Conservation (phyloP, 2,329 filamentous ascomycete genomes). For the Penicillium sclerotiorum region DNA sequence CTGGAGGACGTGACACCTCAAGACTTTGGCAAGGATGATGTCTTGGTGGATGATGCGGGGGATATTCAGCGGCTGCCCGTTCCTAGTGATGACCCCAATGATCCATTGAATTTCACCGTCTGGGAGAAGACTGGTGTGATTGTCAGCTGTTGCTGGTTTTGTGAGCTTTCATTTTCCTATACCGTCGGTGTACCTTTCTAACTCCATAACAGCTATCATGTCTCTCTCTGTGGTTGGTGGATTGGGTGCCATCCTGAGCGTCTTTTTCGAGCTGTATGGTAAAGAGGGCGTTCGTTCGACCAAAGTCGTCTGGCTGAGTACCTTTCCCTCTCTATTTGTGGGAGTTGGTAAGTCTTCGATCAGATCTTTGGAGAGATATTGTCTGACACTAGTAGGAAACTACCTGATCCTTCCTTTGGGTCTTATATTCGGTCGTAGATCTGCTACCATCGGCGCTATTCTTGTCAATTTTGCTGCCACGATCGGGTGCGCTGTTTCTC, state of each 20-base stretch:
- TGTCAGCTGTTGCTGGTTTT: conserved; percentile 33
- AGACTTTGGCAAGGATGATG: background rate
- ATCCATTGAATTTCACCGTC: conserved; percentile 26
- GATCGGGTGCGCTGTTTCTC: conserved; percentile 37
- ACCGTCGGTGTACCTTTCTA: background rate
- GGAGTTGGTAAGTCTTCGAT: conserved; percentile 34
- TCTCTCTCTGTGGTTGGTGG: conserved; percentile 30
- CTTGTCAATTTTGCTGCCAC: conserved; percentile 36
- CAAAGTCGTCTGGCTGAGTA: conserved; percentile 39
- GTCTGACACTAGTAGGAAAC: conserved; percentile 21
- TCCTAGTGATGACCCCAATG: conserved; percentile 29
- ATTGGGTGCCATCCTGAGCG: conserved; percentile 35
- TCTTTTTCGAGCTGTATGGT: conserved; percentile 37
- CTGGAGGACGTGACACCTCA: conserved; percentile 17
- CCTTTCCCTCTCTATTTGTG: conserved; percentile 44
- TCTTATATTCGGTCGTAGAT: conserved; percentile 43
- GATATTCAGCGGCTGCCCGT: conserved; percentile 25
- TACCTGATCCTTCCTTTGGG: conserved; percentile 45
- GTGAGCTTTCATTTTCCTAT: conserved; percentile 4
- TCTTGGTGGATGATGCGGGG: conserved; percentile 23
- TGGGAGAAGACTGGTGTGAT: conserved; percentile 30
- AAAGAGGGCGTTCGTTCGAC: conserved; percentile 27
- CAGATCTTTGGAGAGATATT: background rate
- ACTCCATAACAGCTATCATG: conserved; percentile 21
- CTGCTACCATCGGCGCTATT: conserved; percentile 37